Evolutionary conservation across 495 filamentous ascomycete genomes (phyloP), one percentile per base, ranked within the genome.

Genomic region (Ramalina intermedia): DNA sequence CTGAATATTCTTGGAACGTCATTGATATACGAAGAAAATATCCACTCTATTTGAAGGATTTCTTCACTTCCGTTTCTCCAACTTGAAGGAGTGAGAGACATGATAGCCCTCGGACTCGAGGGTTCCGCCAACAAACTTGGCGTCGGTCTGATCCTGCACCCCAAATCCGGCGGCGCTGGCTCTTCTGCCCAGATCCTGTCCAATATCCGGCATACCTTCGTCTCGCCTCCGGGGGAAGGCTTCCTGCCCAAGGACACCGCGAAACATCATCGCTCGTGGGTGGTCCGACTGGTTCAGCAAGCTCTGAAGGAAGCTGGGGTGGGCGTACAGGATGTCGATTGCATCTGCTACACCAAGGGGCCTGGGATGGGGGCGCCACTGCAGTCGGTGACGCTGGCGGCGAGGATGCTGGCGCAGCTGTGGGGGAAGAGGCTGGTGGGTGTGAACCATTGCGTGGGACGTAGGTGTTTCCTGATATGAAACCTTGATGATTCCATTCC

Each of bases 71-170:
- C 26, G n/a, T 27, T 8, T 13, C 29, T 33, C 29, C 12, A 9
- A 11, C 8, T 9, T 33, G 12, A 33, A 13, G 3, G 29, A 33
- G 29, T 33, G 29, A 9, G 12, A 62, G 66, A 49, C 52, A 82
- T 82, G 80, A 85, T 98, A 50, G 80, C 87, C 48, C 77, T 98
- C 58, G 93, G 93, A 42, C 85, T 93, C 61, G 91, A 98, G 70
- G 90, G 91, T 62, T 94, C 87, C 41, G 91, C 91, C 67, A 96
- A 98, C 73, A 98, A 98, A 64, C 74, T 98, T 43, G 91, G 91
- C 55, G 81, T 96, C 48, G 91, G 91, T 61, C 71, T 98, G 33
- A 96, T 98, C 64, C 73, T 75, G 26, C 93, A 98, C 69, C 79
- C 80, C 49, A 90, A 98, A 69, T 78, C 80, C 49, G 66, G 74